phyloP scores from a whole-genome alignment of 2,329 filamentous ascomycete species.

The Hysterium pulicare region DNA sequence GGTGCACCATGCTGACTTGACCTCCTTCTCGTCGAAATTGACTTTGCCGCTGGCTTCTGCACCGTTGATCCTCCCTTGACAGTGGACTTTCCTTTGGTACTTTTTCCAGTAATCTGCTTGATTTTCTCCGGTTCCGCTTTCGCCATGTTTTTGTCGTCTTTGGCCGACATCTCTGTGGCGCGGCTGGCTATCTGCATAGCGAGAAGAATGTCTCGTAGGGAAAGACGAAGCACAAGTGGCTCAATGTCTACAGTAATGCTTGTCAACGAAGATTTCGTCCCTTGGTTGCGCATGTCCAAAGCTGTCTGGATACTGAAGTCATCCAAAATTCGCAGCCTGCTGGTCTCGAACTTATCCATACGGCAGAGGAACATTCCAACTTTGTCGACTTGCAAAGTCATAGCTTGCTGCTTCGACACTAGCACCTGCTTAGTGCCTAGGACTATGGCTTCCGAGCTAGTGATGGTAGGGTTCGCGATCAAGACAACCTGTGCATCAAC shows the following conservation, averaged over 20 bases:
- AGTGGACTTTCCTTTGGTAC: slow-evolving; percentile 48
- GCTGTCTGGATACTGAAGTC: slow-evolving; percentile 92
- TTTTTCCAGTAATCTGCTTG: slow-evolving; percentile 46
- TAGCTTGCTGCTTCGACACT: slow-evolving; percentile 87
- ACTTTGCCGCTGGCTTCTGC: slow-evolving; percentile 43
- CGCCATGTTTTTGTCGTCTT: slow-evolving; percentile 43
- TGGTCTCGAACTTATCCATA: slow-evolving; percentile 96
- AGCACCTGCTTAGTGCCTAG: slow-evolving; percentile 90
- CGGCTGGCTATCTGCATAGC: slow-evolving; percentile 89
- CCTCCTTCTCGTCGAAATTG: slow-evolving; percentile 42
- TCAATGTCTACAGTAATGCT: slow-evolving; percentile 87
- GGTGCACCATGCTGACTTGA: slow-evolving; percentile 54
- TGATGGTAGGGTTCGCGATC: slow-evolving; percentile 87
- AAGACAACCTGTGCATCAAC: slow-evolving; percentile 96
- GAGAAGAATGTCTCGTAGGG: slow-evolving; percentile 88
- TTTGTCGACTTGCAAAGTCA: slow-evolving; percentile 89
- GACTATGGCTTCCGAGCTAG: slow-evolving; percentile 92
- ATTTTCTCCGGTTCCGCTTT: slow-evolving; percentile 55
- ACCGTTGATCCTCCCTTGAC: slow-evolving; percentile 44
- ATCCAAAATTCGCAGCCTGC: slow-evolving; percentile 85
- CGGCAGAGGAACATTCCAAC: slow-evolving; percentile 98
- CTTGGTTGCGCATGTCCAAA: slow-evolving; percentile 69
- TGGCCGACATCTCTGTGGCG: slow-evolving; percentile 80
- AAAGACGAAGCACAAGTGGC: slow-evolving; percentile 84
- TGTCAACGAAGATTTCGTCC: slow-evolving; percentile 59